Conservation (phyloP, 768 basidiomycete genomes). For the Polyporus arcularius region DNA sequence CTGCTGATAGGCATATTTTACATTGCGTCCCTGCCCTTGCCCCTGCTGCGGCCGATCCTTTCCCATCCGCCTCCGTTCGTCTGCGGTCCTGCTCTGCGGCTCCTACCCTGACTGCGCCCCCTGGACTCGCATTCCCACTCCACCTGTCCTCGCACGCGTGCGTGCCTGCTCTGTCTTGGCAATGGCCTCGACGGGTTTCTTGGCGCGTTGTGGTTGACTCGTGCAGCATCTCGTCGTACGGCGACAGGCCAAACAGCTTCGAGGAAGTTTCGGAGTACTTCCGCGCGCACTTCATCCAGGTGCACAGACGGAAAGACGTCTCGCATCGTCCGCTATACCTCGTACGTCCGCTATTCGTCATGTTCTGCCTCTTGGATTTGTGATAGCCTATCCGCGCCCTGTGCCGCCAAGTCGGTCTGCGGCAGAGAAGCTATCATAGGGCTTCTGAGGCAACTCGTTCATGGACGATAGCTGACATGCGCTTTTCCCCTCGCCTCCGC, state of each 20-base stretch:
- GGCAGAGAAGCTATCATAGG: neutral
- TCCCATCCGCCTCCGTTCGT: neutral
- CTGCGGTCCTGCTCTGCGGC: neutral
- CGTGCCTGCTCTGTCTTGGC: neutral
- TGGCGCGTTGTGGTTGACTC: neutral
- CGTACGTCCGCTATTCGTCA: slow-evolving; percentile 19
- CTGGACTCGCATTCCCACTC: neutral
- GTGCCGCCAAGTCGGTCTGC: slow-evolving; percentile 44
- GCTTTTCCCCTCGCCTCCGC: neutral
- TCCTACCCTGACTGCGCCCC: neutral
- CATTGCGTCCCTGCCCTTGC: neutral
- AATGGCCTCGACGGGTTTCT: neutral
- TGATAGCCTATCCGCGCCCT: slow-evolving; percentile 31
- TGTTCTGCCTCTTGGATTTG: slow-evolving; percentile 61
- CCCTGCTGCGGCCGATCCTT: slow-evolving; percentile 8
- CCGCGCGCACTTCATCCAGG: slow-evolving; percentile 84
- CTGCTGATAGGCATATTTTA: neutral
- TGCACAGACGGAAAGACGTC: slow-evolving; percentile 77
- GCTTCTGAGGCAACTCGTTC: neutral
- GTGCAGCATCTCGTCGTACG: slow-evolving; percentile 76
- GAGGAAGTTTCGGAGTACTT: slow-evolving; percentile 85
- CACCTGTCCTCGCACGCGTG: neutral
- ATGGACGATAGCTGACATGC: slow-evolving; percentile 1
- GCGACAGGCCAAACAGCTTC: slow-evolving; percentile 78
- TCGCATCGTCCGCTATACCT: slow-evolving; percentile 74